Evolutionary conservation across 2,329 filamentous ascomycete genomes (phyloP).

Genomic region (Penicillium expansum): DNA sequence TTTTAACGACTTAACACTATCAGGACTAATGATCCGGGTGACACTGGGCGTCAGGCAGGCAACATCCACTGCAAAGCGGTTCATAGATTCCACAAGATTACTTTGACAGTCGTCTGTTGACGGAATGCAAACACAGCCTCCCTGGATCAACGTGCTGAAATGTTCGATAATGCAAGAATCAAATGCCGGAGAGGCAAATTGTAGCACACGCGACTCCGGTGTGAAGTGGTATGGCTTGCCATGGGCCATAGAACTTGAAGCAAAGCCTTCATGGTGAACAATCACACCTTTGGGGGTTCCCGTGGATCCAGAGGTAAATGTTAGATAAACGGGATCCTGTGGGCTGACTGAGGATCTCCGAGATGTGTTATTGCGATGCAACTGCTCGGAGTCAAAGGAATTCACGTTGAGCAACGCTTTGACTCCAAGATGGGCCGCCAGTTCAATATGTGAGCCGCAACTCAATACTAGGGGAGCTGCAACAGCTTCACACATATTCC

Average conservation of each 20-base stretch:
- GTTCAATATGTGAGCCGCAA: not conserved
- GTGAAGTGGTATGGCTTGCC: slow-evolving; percentile 11
- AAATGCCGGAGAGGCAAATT: slow-evolving; percentile 9
- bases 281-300: slow-evolving; percentile 6
- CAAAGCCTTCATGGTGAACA: slow-evolving; percentile 7
- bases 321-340: slow-evolving; percentile 49
- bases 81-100: slow-evolving; percentile 48
- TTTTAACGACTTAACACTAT: not conserved
- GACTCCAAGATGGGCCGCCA: not conserved
- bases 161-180: slow-evolving; percentile 11
- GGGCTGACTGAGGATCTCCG: not conserved
- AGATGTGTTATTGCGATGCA: no score
- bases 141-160: slow-evolving; percentile 13
- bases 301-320: slow-evolving; percentile 54
- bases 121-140: slow-evolving; percentile 19
- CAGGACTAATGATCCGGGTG: not conserved
- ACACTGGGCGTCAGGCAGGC: not conserved
- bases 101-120: slow-evolving; percentile 18
- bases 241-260: slow-evolving; percentile 8
- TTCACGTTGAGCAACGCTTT: not conserved
- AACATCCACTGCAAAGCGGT: slow-evolving; percentile 31
- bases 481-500: not conserved
- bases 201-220: slow-evolving; percentile 6
- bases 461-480: not conserved
- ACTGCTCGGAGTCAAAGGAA: not conserved